phyloP scores from a whole-genome alignment of 1,139 yeast genomes.

The Geotrichum macrosporum region DNA sequence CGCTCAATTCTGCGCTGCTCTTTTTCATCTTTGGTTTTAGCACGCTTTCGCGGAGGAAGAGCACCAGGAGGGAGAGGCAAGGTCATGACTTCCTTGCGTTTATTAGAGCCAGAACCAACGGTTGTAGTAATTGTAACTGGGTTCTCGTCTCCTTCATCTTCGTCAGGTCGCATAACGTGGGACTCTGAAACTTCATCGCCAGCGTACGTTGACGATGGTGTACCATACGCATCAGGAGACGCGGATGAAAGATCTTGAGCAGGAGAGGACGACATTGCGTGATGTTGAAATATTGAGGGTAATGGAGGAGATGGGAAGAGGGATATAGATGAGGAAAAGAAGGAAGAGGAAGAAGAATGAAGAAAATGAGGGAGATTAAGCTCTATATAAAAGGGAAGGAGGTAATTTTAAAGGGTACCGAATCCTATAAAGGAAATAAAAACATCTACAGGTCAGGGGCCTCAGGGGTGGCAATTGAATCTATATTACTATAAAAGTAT shows the following conservation, averaged over 20 bases:
- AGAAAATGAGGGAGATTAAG: not conserved
- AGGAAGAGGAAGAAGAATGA: not conserved
- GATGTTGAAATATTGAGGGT: not conserved
- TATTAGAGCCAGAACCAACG: constrained; percentile 25
- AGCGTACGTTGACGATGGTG: constrained; percentile 2
- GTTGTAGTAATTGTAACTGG: constrained; percentile 22
- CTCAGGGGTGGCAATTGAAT: constrained; percentile 9
- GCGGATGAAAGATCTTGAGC: not conserved
- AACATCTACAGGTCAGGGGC: no score
- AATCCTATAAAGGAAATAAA: no score
- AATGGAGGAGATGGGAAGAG: not conserved
- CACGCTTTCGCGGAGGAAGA: constrained; percentile 92
- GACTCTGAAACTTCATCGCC: constrained; percentile 5
- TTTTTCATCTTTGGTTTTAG: constrained; percentile 93
- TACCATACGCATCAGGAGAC: constrained; percentile 2
- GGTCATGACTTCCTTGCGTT: constrained; percentile 33
- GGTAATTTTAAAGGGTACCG: constrained; percentile 3
- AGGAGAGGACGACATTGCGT: constrained; percentile 6
- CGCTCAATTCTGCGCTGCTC: constrained; percentile 94
- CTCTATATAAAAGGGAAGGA: constrained; percentile 7
- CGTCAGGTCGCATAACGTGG: not conserved
- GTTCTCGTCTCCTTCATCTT: constrained; percentile 1
- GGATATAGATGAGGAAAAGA: not conserved
- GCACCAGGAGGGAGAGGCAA: constrained; percentile 42
- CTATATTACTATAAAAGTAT: not conserved